A percentile compares a stretch with the other conserved stretches of the same genome.
Conservation (phyloP, 1,139 yeast species). For the Yamadazyma atlantica region DNA sequence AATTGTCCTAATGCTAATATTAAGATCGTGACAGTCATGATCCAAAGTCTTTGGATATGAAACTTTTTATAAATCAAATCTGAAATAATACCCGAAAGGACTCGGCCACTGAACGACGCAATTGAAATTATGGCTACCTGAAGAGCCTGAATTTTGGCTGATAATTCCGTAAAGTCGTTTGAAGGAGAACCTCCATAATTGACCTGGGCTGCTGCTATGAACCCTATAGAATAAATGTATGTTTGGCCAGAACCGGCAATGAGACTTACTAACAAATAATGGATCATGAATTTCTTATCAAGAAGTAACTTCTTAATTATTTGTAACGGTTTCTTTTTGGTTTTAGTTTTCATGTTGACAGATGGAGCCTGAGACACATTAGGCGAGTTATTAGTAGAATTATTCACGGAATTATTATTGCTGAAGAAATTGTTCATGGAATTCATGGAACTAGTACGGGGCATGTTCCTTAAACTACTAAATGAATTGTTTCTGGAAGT, state of each 20-base stretch:
- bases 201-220: constrained; percentile 42
- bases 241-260: constrained; percentile 42
- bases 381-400: constrained; percentile 8
- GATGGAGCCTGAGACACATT: constrained; percentile 4
- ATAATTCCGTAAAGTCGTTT: constrained; percentile 5
- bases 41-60: constrained; percentile 42
- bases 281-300: constrained; percentile 30
- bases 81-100: constrained; percentile 38
- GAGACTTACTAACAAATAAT: constrained; percentile 35
- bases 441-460: background rate
- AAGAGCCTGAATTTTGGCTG: constrained; percentile 40
- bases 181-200: constrained; percentile 18
- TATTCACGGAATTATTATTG: background rate
- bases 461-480: constrained; percentile 5
- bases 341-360: constrained; percentile 5
- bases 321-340: constrained; percentile 21
- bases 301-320: constrained; percentile 25
- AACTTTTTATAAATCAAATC: constrained; percentile 35
- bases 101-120: constrained; percentile 41
- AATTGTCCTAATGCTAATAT: constrained; percentile 31
- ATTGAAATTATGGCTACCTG: constrained; percentile 46
- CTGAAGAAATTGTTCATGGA: background rate
- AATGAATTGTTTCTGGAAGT: constrained; percentile 17
- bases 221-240: constrained; percentile 47
- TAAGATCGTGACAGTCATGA: constrained; percentile 29